Evolutionary conservation across 768 basidiomycete genomes (phyloP), one percentile per base, ranked within the genome.

Genomic region (Leucocoprinus sp.): DNA sequence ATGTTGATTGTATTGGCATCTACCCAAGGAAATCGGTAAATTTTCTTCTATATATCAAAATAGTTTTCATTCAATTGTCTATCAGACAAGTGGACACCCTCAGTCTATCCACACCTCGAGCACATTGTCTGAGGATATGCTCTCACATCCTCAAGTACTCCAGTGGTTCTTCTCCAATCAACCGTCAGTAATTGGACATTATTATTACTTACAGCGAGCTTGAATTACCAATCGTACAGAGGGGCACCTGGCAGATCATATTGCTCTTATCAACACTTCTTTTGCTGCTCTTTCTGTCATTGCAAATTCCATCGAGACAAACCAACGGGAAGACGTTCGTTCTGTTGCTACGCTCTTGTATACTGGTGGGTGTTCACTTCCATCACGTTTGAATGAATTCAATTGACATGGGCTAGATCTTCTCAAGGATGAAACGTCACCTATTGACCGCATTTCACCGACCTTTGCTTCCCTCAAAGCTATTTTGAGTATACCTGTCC

Each of bases 121-220:
- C 76, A 9, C 88, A 90, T 55, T 93, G 90, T 57, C 62, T 93
- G 29, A 72, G 84, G 27, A 83, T 98, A 23, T 89, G 90, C 55
- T 80, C 87, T 0, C 86, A 88, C 55, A 72, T 86, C 27, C 60
- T 97, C 17, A 80, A 84, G 40, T 78, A 86, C 50, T 76, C 80
- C 2, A 78, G 82, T 21, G 78, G 84, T 2, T 64, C 72, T 37
- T 66, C 69, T 12, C 71, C 74, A 37, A 62, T 70, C 2, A 72
- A 75, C 42, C 71, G 85, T 87, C 48, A 48, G 65, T 57, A 15
- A 37, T 28, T 21, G 3, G 3, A 35, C 43, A 17, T 39, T 23
- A 12, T 24, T 43, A 19, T 14, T 18, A 15, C 9, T 28, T 24
- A 31, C 2, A 26, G 15, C 22, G 24, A 34, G 37, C 49, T 50